Percentiles rank a stretch among this genome's conserved stretches.
phyloP scores from a whole-genome alignment of 2,329 filamentous ascomycete species.

The Paecilomyces formosus region DNA sequence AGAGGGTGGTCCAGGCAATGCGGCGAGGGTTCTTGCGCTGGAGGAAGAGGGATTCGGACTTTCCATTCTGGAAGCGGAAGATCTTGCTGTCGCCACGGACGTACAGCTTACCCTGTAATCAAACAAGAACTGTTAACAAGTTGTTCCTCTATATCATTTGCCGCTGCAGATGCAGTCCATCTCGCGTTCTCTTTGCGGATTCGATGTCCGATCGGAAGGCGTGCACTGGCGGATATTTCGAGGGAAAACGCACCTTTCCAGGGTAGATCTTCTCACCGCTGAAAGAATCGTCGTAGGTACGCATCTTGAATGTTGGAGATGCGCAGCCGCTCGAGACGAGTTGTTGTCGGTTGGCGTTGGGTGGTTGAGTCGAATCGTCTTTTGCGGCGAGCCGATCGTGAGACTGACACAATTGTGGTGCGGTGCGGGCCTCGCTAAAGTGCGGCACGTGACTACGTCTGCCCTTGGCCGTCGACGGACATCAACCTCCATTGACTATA shows the following conservation, averaged over 20 bases:
- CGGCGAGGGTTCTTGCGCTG: constrained; percentile 99
- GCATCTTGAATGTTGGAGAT: constrained; percentile 54
- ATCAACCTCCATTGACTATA: not conserved
- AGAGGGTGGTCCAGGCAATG: constrained; percentile 97
- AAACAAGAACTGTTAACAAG: constrained; percentile 23
- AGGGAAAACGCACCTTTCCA: constrained; percentile 58
- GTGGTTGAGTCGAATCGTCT: constrained; percentile 36
- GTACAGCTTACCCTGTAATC: constrained; percentile 90
- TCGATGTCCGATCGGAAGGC: constrained; percentile 6
- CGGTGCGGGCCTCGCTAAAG: constrained; percentile 39
- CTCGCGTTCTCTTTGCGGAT: constrained; percentile 2
- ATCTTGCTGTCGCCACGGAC: constrained; percentile 99
- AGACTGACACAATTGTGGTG: constrained; percentile 32
- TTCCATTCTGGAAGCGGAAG: constrained; percentile 99
- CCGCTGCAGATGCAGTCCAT: constrained; percentile 1
- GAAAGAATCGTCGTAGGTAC: constrained; percentile 74
- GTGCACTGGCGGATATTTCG: constrained; percentile 9
- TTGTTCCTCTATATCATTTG: not conserved
- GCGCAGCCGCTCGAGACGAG: constrained; percentile 33
- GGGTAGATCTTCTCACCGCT: constrained; percentile 73
- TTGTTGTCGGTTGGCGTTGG: constrained; percentile 35
- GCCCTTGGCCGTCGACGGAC: constrained; percentile 23
- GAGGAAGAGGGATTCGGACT: constrained; percentile 98
- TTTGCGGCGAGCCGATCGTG: constrained; percentile 25
- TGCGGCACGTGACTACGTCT: constrained; percentile 34